Base-by-base conservation (phyloP, 2,329 filamentous ascomycete species). In the Trichoderma sp. region DNA sequence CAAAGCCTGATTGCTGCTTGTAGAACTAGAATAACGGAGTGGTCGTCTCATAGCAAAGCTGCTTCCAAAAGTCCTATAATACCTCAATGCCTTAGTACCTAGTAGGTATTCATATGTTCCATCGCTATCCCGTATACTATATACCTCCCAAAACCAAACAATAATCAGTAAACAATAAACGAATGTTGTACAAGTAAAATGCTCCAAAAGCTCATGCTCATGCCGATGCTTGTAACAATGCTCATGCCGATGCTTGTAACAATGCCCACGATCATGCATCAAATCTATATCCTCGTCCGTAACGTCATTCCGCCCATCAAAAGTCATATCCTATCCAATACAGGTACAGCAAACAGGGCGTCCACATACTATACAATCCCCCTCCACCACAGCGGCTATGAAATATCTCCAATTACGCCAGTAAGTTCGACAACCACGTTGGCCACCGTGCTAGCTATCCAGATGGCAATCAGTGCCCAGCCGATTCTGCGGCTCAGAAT, bases 341-440 rank as follows among this genome's bases (percentile, higher is more conserved):
- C 4, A 34, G 13, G 9, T 32, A n/a, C 25, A 39, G 5, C 34
- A 39, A 53, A 53, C 3, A 53, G 8, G 37, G 34, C 15, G 35
- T 37, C 12, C 48, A 19, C 8, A 53, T 27, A 63, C 10, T 48
- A 10, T 13, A 35, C 37, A 22, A 5, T 3, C 25, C 61, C 19
- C n/a, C 52, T 42, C 27, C 13, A 17, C 27, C 15, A n/a, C 27
- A 45, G 27, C 4, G 15, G 10, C 32, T 17, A 65, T 6, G 61
- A 53, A n/a, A 66, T 72, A 37, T 76, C 73, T 29, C 73, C 75
- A 80, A 82, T 87, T 8, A 80, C 75, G 5, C 89, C 89, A 13
- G 83, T 86, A 52, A 94, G 74, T 79, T 99, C 95, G 17, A 96
- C 86, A 52, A 90, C 83, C 2, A 99, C 86, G 79, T 98, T 99